Evolutionary conservation across 352 stramenopile species (phyloP), one percentile per base, ranked within the genome.

Genomic region (Phytophthora citrophthora): DNA sequence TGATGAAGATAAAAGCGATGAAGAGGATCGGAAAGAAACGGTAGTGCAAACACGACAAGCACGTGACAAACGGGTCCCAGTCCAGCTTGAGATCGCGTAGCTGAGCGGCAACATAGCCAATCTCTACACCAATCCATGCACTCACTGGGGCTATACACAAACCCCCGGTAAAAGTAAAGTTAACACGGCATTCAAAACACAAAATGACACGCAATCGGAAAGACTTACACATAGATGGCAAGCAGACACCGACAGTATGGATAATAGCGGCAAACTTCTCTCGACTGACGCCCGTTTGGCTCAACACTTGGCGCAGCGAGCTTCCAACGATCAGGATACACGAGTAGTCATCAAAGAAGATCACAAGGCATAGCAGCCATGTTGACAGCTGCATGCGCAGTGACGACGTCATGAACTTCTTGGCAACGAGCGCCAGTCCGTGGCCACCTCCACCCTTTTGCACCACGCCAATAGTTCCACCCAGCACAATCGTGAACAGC

Each of bases 311-410:
- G 26, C 86, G 86, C 46, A 95, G 72, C 50, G 88, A 94, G 70
- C 86, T 95, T 53, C 91, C 91, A 43, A 97, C 86, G 70, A 97
- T 96, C 15, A 97, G 67, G 44, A 96, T 96, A 62, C 84, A 96
- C 61, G 89, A 95, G 74, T 96, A 97, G 72, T 97, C 91, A 64
- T 97, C 91, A 59, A 97, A 97, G 79, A 97, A 97, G 66, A 97
- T 94, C 54, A 95, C 69, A 48, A 93, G 66, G 47, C 87, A 95
- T 23, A 95, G 64, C 45, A 91, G 55, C 85, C 85, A 95, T 43
- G 87, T 93, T 16, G 86, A 86, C 27, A 97, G 68, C 61, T 94
- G 86, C 81, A 93, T 93, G 11, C 86, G 80, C 53, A 95, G 66
- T 43, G 82, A 90, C 34, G 83, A 88, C 10, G 81, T 93, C 86